Conservation (phyloP, 2,329 filamentous ascomycete species). For the Monosporascus sp. region DNA sequence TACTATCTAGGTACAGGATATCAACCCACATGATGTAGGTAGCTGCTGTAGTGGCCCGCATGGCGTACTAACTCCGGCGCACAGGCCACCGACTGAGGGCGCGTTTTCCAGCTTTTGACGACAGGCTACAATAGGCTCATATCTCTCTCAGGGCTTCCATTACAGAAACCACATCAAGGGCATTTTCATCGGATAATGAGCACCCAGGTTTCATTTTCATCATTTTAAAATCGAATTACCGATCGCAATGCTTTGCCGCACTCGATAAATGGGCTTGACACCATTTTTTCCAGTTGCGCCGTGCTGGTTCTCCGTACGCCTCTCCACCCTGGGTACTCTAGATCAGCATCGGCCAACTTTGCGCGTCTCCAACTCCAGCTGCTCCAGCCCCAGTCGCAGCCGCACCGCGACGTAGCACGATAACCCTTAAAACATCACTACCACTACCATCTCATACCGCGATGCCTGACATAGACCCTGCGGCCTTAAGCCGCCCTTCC, state of each 20-base stretch:
- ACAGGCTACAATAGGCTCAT: not conserved
- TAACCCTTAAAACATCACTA: conserved; percentile 8
- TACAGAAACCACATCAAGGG: conserved; percentile 6
- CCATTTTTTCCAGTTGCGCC: conserved; percentile 21
- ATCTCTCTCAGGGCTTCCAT: not conserved
- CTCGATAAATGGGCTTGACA: conserved; percentile 20
- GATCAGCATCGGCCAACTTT: conserved; percentile 8
- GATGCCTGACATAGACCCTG: conserved; percentile 68
- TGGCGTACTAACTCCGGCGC: not conserved
- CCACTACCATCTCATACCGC: conserved; percentile 14
- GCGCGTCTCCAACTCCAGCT: conserved; percentile 3
- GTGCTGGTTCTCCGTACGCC: conserved; percentile 19
- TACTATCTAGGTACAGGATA: too few relatives aligned
- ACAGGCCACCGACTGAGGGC: not conserved
- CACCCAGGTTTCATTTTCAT: conserved; percentile 12
- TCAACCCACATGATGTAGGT: too few relatives aligned
- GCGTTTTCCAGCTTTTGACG: not conserved
- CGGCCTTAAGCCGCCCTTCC: conserved; percentile 59
- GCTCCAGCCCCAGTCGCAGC: not conserved
- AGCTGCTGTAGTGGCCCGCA: too few relatives aligned
- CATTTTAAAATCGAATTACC: conserved; percentile 7
- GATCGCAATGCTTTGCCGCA: conserved; percentile 19
- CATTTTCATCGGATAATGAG: conserved; percentile 18
- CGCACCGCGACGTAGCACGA: conserved; percentile 18
- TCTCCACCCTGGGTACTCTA: conserved; percentile 12